Base-by-base conservation (phyloP, 2,329 filamentous ascomycete species). In the Talaromyces verruculosus region DNA sequence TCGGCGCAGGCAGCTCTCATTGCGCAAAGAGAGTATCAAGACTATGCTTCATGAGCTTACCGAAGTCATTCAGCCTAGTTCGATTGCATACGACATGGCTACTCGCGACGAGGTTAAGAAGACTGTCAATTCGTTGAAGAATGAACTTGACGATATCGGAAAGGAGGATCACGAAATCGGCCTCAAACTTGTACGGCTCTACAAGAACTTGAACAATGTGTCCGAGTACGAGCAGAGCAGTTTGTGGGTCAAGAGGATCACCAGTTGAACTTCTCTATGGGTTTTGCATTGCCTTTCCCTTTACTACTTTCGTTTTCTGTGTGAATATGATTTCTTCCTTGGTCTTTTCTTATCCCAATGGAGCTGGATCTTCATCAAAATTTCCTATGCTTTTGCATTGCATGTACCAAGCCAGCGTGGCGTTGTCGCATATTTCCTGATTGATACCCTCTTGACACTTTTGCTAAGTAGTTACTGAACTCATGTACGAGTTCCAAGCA, bases 221-320 rank as follows among this genome's bases (percentile, higher is more conserved):
- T 76, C 79, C 55, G 70, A 69, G 28, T 76, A 76, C 64, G 77
- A 78, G 37, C 76, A 91, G 72, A 87, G 86, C 11, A 86, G 86
- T 35, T 78, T 96, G 10, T 96, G 92, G 92, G 90, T 96, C 60
- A 85, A 89, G 72, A 84, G 92, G 69, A 89, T 93, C 67, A 93
- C 91, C 22, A 61, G 57, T 53, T 65, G 59, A 64, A 19, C 11
- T 8, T 39, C 43, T 65, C 30, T 65, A 33, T 17, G n/a, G 5
- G 5, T 33, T 25, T 22, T 39, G 25, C 11, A 4, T 30, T 10
- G 15, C 37, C 43, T 35, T 60, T 59, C 33, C 5, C 25, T n/a
- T 45, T 17, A 28, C 30, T 45, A 8, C 10, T 61, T 39, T 17
- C 19, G 35, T 11, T 11, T 28, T 41, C 19, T 51, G n/a, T 58